Percentiles rank a stretch among this genome's conserved stretches.
These are phyloP conservation scores for Cichorium intybus DNA, from an alignment of 140 eudicot species.

Conservation along the genomic window DNA sequence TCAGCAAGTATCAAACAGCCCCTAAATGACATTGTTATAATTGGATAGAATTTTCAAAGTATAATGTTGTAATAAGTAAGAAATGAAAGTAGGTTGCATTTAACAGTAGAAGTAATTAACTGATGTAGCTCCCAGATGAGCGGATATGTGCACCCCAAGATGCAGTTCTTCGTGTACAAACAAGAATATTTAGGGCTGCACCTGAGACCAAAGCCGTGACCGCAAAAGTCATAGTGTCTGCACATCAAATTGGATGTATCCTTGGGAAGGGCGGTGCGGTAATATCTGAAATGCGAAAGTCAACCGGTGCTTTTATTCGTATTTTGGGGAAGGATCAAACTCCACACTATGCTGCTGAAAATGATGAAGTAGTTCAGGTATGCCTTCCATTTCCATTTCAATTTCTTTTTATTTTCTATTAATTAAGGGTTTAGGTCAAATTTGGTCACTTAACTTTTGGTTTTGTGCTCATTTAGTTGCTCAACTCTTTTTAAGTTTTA, in stretches of 20 bases:
- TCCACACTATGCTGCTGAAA: conserved; percentile 71
- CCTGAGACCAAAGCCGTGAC: conserved; percentile 63
- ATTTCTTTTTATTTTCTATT: too few relatives aligned
- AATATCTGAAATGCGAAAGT: conserved; percentile 87
- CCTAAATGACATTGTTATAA: too few relatives aligned
- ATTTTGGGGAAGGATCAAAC: conserved; percentile 81
- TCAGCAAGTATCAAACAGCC: too few relatives aligned
- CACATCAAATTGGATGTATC: conserved; percentile 94
- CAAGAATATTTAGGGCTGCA: conserved; percentile 73
- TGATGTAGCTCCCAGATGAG: conserved; percentile 78
- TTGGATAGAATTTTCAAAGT: too few relatives aligned
- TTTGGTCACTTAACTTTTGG: conserved; percentile 21
- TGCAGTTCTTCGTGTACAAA: conserved; percentile 87
- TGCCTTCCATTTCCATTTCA: background rate
- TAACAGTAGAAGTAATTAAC: conserved; percentile 2
- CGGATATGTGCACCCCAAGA: conserved; percentile 81
- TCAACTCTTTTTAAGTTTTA: too few relatives aligned
- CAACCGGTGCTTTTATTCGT: conserved; percentile 86
- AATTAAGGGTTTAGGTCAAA: too few relatives aligned
- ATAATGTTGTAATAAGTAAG: too few relatives aligned
- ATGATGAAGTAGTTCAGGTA: conserved; percentile 97
- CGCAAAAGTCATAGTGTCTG: conserved; percentile 73
- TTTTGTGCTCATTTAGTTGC: background rate
- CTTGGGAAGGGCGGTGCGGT: conserved; percentile 93
- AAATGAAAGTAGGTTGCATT: too few relatives aligned